Evolutionary conservation across 2,329 filamentous ascomycete genomes (phyloP), one percentile per base, ranked within the genome.

Genomic region (Penicillium sp.): DNA sequence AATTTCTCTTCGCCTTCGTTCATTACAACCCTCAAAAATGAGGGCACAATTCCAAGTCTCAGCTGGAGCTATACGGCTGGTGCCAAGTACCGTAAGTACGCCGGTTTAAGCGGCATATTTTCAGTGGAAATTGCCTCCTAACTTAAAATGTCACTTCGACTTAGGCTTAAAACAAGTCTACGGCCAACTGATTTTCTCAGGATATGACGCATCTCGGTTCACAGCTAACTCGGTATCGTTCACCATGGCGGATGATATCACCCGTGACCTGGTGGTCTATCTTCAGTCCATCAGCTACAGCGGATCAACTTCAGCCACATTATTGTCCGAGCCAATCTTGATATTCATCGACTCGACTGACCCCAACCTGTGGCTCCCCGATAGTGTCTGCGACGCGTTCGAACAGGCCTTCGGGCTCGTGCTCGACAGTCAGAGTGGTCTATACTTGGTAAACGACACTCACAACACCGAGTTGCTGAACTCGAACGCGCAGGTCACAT

Each of bases 31-130:
- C 78, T 65, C 69, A 79, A 57, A 72, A 79, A 60, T 69, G 80
- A 78, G 49, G 79, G 79, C 7, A 72, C 71, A 49, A 86, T 89
- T 42, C 83, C 86, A 1, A 89, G 86, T 64, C 76, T 88, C 54
- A 87, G 84, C 37, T 89, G 87, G 64, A 86, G 84, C 44, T 90
- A 84, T 65, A 89, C 87, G 3, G 86, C 86, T 35, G 87, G 87
- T 13, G 85, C 85, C n/a, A 78, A 79, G 53, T 89, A 89, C 62
- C 78, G 83, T 84, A 72, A 66, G 79, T 68, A 23, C 23, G 31
- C 9, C 49, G 13, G 8, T 39, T 6, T 20, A 38, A 10, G 28
- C 6, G 25, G n/a, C 20, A 10, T 33, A 27, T 23, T 23, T 8
- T 4, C 5, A 3, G 15, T 10, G 10, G 24, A 28, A 3, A 3